These are phyloP conservation scores for Bruguiera parviflora DNA, from an alignment of 345 rosid species.

Conservation along the genomic window DNA sequence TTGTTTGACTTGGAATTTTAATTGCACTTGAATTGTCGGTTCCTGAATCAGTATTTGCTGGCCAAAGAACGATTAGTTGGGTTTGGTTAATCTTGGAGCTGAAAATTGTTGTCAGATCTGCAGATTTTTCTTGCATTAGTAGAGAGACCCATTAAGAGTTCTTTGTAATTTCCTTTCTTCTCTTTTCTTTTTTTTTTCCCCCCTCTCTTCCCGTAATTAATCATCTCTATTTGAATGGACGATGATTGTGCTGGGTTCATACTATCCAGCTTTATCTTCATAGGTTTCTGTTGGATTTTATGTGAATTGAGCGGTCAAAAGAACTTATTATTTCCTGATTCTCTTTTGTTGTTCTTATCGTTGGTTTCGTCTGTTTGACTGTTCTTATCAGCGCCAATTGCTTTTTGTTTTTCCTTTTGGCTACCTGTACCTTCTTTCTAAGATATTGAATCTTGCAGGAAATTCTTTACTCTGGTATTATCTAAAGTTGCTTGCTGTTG, in stretches of 20 bases:
- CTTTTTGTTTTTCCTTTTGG: neutral
- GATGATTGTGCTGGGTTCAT: neutral
- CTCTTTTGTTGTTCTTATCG: slow-evolving; percentile 15
- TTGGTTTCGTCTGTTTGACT: neutral
- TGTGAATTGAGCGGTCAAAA: neutral
- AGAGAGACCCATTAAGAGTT: too few relatives aligned
- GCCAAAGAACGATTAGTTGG: too few relatives aligned
- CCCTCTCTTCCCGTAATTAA: neutral
- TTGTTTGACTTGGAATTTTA: too few relatives aligned
- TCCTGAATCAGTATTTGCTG: too few relatives aligned
- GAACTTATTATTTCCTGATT: neutral
- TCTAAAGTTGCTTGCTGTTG: slow-evolving; percentile 25
- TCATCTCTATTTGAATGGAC: neutral
- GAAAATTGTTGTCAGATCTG: too few relatives aligned
- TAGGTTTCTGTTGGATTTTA: neutral
- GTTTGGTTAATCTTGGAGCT: slow-evolving; percentile 4
- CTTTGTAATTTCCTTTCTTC: neutral
- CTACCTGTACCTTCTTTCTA: too few relatives aligned
- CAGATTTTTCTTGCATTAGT: too few relatives aligned
- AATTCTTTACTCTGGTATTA: neutral
- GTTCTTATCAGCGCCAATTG: neutral
- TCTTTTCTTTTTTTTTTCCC: neutral
- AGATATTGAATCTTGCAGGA: too few relatives aligned
- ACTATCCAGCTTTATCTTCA: neutral
- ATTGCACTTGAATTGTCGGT: too few relatives aligned